Evolutionary conservation across 345 rosid species (phyloP), one percentile per base, ranked within the genome.

Genomic region (Xanthoceras sorbifolium): DNA sequence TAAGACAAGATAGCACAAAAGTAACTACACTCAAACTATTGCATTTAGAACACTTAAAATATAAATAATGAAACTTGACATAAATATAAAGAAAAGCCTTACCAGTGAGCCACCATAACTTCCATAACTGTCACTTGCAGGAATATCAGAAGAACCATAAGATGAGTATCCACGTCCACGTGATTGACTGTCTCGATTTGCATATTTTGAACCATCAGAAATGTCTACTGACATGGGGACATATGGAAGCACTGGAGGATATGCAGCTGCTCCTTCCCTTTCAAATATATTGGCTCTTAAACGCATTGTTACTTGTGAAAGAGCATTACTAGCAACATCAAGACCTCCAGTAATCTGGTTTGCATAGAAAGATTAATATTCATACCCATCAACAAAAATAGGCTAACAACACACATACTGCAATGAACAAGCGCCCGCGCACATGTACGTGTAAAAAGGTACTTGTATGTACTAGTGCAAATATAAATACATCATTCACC

Each of bases 271-370:
- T 78, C 86, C 87, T 52, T 89, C 93, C 81, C 89, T 84, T 73
- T 91, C 92, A 73, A 91, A 91, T 55, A 77, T 83, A 81, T 85
- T 89, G 26, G 91, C 91, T 83, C 95, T 91, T 68, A 91, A 72
- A 68, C 93, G 84, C 64, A 76, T 63, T 75, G 87, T 78, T 67
- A 91, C 81, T 82, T 91, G 92, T 1, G 87, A 77, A 48, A 91
- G 90, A 38, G 93, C 94, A 72, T 85, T 90, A 70, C 86, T 80
- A 76, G 90, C 90, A 71, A 89, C 87, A 80, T 91, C 91, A 74
- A 84, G 86, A 77, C 84, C 85, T 82, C 95, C 90, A 66, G 93
- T 84, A 44, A 91, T 89, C 95, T 91, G 78, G 68, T 69, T 76
- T 73, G 34, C 59, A 75, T 69, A 69, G 69, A 70, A 69, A 62